phyloP scores from a whole-genome alignment of 345 rosid genomes.

The Gossypium australe region DNA sequence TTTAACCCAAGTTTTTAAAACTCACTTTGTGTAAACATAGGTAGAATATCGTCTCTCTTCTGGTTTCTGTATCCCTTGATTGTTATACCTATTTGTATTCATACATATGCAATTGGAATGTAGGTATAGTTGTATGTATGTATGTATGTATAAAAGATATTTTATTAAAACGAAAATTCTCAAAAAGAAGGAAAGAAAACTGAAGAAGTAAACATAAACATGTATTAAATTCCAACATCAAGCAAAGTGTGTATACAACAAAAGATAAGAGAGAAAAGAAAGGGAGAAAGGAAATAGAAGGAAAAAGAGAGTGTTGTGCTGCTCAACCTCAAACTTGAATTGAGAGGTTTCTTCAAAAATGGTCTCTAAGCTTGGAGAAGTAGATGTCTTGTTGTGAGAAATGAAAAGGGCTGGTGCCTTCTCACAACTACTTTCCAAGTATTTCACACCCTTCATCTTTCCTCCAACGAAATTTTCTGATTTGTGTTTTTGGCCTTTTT shows the following conservation, averaged over 20 bases:
- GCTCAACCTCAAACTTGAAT: background rate
- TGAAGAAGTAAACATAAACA: no score
- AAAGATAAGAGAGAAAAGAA: background rate
- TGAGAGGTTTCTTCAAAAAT: constrained; percentile 9
- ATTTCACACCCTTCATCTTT: background rate
- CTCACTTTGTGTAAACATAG: no score
- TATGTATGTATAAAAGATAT: no score
- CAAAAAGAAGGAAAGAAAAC: no score
- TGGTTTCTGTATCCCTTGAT: no score
- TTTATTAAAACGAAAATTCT: no score
- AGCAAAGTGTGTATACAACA: background rate
- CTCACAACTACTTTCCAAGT: background rate
- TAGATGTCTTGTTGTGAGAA: background rate
- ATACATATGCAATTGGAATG: no score
- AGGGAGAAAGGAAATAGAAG: constrained; percentile 1
- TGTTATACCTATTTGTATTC: no score
- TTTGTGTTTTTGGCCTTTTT: background rate
- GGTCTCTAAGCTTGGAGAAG: constrained; percentile 15
- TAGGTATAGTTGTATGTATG: no score
- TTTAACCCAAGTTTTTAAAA: no score
- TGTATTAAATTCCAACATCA: background rate
- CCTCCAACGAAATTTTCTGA: background rate
- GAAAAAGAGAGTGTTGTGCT: background rate
- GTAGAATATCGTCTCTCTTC: no score
- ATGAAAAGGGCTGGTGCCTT: constrained; percentile 9